A percentile compares a stretch with the other conserved stretches of the same genome.
Conservation (phyloP, 257 asterid species). For the Solanum piurae region DNA sequence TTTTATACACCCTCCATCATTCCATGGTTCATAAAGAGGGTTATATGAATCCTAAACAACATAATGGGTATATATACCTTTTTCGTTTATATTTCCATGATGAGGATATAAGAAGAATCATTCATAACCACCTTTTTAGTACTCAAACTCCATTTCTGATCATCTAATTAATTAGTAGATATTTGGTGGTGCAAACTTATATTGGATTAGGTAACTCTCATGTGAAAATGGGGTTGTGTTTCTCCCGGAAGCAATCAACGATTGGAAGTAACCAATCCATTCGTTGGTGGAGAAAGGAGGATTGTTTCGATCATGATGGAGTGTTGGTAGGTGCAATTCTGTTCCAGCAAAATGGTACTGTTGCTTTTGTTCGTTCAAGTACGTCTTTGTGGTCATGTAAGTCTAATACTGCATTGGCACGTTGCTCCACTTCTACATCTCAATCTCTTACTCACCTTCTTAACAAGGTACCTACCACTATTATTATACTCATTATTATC, state of each 20-base stretch:
- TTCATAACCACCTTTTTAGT: too few relatives aligned
- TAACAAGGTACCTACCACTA: conserved; percentile 36
- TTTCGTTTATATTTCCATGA: too few relatives aligned
- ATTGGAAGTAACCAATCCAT: conserved; percentile 40
- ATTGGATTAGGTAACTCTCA: too few relatives aligned
- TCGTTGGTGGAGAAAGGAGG: conserved; percentile 63
- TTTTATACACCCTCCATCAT: too few relatives aligned
- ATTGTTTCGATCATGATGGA: conserved; percentile 47
- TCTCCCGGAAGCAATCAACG: conserved; percentile 45
- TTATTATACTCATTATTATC: too few relatives aligned
- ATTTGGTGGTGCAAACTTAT: too few relatives aligned
- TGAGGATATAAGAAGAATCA: too few relatives aligned
- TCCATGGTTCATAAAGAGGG: too few relatives aligned
- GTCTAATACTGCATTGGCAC: conserved; percentile 45
- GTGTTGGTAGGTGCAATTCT: conserved; percentile 87
- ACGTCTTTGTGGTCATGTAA: conserved; percentile 58
- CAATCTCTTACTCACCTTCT: conserved; percentile 76
- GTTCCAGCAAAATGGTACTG: conserved; percentile 54
- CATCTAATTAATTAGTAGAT: too few relatives aligned
- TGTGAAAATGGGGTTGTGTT: conserved; percentile 60
- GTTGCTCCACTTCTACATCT: conserved; percentile 82
- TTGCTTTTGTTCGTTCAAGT: conserved; percentile 57
- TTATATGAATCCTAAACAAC: too few relatives aligned
- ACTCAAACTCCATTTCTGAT: too few relatives aligned
- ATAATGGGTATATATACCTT: too few relatives aligned